Percentiles rank a stretch among this genome's conserved stretches.
These are phyloP conservation scores for Neoarthrinium moseri DNA, from an alignment of 2,329 filamentous ascomycete species.

Conservation along the genomic window DNA sequence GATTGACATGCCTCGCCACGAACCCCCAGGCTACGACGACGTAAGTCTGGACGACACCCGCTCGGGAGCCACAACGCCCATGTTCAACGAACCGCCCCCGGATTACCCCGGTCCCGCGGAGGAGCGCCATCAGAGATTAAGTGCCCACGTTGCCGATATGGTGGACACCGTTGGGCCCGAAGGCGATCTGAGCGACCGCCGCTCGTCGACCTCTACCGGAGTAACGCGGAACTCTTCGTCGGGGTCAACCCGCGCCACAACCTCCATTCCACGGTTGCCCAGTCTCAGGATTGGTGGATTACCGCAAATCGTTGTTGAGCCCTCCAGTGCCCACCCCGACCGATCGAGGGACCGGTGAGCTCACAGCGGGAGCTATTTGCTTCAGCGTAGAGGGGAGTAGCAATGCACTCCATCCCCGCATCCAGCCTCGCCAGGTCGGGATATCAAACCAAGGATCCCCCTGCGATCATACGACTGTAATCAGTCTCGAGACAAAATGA, in stretches of 20 bases:
- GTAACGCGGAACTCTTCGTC: neutral
- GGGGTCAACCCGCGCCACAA: neutral
- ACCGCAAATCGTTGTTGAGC: slow-evolving; percentile 59
- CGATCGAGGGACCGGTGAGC: neutral
- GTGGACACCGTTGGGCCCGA: slow-evolving; percentile 18
- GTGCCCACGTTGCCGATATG: slow-evolving; percentile 29
- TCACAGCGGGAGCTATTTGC: too few species aligned
- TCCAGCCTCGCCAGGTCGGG: too few species aligned
- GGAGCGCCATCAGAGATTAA: slow-evolving; percentile 29
- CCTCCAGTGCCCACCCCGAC: slow-evolving; percentile 39
- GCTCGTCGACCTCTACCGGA: neutral
- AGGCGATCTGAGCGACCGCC: slow-evolving; percentile 20
- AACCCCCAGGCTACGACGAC: slow-evolving; percentile 55
- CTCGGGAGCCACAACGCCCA: slow-evolving; percentile 30
- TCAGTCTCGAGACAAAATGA: too few species aligned
- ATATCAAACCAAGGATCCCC: too few species aligned
- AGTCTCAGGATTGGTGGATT: slow-evolving; percentile 48
- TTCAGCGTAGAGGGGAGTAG: too few species aligned
- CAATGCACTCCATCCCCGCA: too few species aligned
- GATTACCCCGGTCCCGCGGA: slow-evolving; percentile 43
- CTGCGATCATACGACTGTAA: too few species aligned
- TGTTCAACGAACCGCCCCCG: slow-evolving; percentile 47
- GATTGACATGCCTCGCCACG: slow-evolving; percentile 39
- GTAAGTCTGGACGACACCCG: slow-evolving; percentile 40
- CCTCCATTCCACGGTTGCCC: slow-evolving; percentile 45